phyloP scores from a whole-genome alignment of 1,284 basidiomycete genomes.

The Tilletia caries region DNA sequence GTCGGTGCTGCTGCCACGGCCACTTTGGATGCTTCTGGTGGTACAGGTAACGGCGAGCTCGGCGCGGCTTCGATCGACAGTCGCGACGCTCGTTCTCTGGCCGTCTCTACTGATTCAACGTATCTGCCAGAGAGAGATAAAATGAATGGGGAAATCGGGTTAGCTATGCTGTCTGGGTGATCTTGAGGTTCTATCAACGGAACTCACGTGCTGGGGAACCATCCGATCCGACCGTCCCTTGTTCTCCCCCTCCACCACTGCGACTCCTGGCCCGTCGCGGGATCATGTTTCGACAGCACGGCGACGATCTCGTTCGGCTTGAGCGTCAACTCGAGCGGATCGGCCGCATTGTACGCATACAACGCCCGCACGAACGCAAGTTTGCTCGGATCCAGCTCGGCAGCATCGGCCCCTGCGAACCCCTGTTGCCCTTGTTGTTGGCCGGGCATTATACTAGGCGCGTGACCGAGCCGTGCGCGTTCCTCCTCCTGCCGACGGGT shows the following conservation, averaged over 20 bases:
- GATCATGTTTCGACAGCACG: constrained; percentile 68
- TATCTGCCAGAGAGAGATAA: constrained; percentile 27
- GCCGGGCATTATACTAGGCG: constrained; percentile 62
- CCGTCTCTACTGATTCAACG: constrained; percentile 51
- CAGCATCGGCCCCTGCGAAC: constrained; percentile 34
- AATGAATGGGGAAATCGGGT: not conserved
- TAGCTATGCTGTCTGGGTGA: constrained; percentile 8
- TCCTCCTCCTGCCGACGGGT: constrained; percentile 62
- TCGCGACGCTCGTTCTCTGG: constrained; percentile 40
- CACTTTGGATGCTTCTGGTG: not conserved
- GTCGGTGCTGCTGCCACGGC: not conserved
- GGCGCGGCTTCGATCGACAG: constrained; percentile 17
- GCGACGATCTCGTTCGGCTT: constrained; percentile 92
- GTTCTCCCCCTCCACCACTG: constrained; percentile 97
- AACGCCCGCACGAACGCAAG: constrained; percentile 84
- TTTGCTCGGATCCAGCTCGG: constrained; percentile 58
- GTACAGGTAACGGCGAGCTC: not conserved
- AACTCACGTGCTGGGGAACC: constrained; percentile 84
- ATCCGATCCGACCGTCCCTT: constrained; percentile 86
- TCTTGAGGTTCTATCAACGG: not conserved
- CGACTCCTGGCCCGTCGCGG: constrained; percentile 63
- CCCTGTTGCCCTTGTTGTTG: constrained; percentile 56
- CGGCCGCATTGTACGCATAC: constrained; percentile 66
- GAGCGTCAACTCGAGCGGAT: constrained; percentile 73
- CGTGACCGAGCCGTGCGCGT: constrained; percentile 47